A percentile compares a stretch with the other conserved stretches of the same genome.
Evolutionary conservation across 768 basidiomycete species (phyloP).

Genomic region (Podaxis sp.): DNA sequence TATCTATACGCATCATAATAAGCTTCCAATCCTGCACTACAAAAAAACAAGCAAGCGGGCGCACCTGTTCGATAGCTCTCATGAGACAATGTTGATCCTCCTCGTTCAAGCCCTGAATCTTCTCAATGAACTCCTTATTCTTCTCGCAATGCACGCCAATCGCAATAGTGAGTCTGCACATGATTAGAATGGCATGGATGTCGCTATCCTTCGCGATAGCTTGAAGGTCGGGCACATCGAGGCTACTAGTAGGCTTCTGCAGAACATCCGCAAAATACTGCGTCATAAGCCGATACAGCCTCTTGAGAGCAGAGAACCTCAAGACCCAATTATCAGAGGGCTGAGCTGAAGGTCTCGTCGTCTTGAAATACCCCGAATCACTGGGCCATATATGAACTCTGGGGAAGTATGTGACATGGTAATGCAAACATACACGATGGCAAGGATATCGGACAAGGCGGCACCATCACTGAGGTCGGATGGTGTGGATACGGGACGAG

Average conservation of each 20-base stretch:
- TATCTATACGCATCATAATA: conserved; percentile 41
- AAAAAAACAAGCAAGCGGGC: conserved; percentile 19
- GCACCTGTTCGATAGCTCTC: conserved; percentile 91
- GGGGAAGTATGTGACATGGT: conserved; percentile 1
- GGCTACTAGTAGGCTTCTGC: conserved; percentile 70
- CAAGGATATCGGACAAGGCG: conserved; percentile 73
- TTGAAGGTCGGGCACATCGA: conserved; percentile 88
- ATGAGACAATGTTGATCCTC: conserved; percentile 86
- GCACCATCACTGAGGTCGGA: conserved; percentile 81
- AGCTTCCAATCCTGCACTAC: background rate
- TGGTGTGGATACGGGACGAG: conserved; percentile 58
- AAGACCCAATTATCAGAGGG: conserved; percentile 88
- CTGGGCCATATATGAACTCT: conserved; percentile 35
- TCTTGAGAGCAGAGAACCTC: conserved; percentile 79
- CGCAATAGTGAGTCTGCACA: conserved; percentile 82
- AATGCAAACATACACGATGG: conserved; percentile 59
- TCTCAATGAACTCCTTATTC: conserved; percentile 86
- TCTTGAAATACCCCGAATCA: conserved; percentile 77
- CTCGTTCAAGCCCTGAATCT: conserved; percentile 83
- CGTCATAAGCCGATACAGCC: conserved; percentile 84
- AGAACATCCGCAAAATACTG: conserved; percentile 86
- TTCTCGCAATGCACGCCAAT: conserved; percentile 88
- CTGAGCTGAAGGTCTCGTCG: conserved; percentile 56
- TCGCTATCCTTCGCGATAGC: conserved; percentile 78
- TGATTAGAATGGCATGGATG: conserved; percentile 60